These are phyloP conservation scores for Candida tunisiensis DNA, from an alignment of 1,139 yeast genomes.

Conservation along the genomic window DNA sequence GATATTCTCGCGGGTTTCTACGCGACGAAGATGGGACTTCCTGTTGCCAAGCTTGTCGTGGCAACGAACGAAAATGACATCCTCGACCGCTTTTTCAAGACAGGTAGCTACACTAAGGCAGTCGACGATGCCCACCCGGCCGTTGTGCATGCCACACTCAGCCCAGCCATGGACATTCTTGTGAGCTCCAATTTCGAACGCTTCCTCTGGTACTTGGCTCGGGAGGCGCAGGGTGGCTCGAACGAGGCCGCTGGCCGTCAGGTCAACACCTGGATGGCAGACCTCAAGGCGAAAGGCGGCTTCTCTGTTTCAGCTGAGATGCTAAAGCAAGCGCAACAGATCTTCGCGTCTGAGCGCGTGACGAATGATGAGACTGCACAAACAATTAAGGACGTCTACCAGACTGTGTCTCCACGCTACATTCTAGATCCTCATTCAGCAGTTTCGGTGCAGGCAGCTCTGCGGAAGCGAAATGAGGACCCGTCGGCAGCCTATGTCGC, in stretches of 20 bases:
- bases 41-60: conserved; percentile 68
- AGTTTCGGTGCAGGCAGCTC: conserved; percentile 74
- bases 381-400: conserved; percentile 60
- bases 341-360: conserved; percentile 69
- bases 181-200: conserved; percentile 94
- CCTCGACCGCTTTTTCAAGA: conserved; percentile 74
- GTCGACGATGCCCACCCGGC: conserved; percentile 23
- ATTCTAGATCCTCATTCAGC: conserved; percentile 95
- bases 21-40: conserved; percentile 92
- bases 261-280: conserved; percentile 61
- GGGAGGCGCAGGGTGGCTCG: conserved; percentile 41
- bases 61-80: conserved; percentile 96
- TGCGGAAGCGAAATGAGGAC: conserved; percentile 39
- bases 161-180: conserved; percentile 98
- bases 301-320: conserved; percentile 56
- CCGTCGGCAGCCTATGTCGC: conserved; percentile 41
- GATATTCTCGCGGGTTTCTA: conserved; percentile 93
- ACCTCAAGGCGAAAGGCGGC: conserved; percentile 59
- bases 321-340: conserved; percentile 44
- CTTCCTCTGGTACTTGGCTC: conserved; percentile 82
- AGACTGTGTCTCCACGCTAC: conserved; percentile 45
- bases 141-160: conserved; percentile 77
- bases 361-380: conserved; percentile 57
- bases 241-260: conserved; percentile 61
- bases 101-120: conserved; percentile 58